A percentile compares a stretch with the other conserved stretches of the same genome.
phyloP scores from a whole-genome alignment of 2,329 filamentous ascomycete genomes.

The Monosporascus sp. region DNA sequence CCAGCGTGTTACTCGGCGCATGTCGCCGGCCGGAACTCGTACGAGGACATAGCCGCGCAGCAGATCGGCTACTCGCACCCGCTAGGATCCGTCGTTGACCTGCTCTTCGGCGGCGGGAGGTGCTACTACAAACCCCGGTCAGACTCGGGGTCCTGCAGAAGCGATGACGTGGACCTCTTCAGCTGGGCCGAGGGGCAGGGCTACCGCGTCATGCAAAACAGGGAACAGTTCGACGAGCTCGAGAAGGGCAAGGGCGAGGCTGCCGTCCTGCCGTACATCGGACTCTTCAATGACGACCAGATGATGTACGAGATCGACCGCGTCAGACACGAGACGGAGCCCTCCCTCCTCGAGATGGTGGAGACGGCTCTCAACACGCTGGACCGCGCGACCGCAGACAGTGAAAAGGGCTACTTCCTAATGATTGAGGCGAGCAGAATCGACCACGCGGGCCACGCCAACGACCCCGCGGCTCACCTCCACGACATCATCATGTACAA shows the following conservation, averaged over 20 bases:
- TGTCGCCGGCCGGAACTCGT: conserved; percentile 26
- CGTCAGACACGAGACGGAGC: conserved; percentile 26
- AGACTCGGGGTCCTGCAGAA: conserved; percentile 30
- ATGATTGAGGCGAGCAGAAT: conserved; percentile 34
- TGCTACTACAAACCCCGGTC: conserved; percentile 37
- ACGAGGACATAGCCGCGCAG: conserved; percentile 32
- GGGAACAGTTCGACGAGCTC: conserved; percentile 28
- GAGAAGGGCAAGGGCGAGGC: conserved; percentile 19
- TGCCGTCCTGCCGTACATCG: conserved; percentile 30
- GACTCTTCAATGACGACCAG: conserved; percentile 31
- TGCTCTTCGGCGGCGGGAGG: conserved; percentile 35
- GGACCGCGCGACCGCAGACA: conserved; percentile 24
- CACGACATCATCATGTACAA: conserved; percentile 36
- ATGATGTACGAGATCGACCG: conserved; percentile 33
- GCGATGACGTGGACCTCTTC: conserved; percentile 32
- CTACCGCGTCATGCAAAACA: conserved; percentile 32
- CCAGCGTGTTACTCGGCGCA: conserved; percentile 30
- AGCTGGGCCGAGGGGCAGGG: conserved; percentile 27
- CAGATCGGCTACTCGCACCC: conserved; percentile 34
- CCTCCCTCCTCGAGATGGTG: conserved; percentile 34
- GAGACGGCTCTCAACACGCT: conserved; percentile 32
- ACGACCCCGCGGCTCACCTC: conserved; percentile 50
- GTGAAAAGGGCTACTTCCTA: conserved; percentile 32
- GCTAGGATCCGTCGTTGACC: conserved; percentile 31
- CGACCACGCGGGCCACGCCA: conserved; percentile 40